Conservation (phyloP, 257 asterid genomes). For the Ophiorrhiza pumila region DNA sequence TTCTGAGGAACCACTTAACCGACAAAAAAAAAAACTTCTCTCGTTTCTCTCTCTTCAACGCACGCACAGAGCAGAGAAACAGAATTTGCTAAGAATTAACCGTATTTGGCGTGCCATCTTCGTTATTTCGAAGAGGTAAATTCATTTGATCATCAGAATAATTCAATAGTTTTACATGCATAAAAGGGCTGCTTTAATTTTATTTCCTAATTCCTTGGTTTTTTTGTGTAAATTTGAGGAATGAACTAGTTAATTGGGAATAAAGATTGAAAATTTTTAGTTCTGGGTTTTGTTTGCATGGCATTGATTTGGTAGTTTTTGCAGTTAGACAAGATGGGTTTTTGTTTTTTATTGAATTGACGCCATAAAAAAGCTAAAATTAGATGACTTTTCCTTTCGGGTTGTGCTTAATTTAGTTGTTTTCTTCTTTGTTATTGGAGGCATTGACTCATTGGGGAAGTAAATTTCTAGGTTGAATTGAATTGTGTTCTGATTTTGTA, state of each 20-base stretch:
- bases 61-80: not conserved
- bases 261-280: not conserved
- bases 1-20: not conserved
- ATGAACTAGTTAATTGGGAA: not conserved
- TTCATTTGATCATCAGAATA: not conserved
- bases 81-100: not conserved
- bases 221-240: not conserved
- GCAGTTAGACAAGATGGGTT: not conserved
- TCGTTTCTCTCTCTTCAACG: not conserved
- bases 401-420: not conserved
- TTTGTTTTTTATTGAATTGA: not conserved
- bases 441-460: not conserved
- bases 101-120: not conserved
- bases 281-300: constrained; percentile 10
- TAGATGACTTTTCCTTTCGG: not conserved
- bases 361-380: not conserved
- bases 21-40: not conserved
- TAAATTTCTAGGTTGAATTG: not conserved
- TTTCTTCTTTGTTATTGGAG: not conserved
- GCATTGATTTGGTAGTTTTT: constrained; percentile 2
- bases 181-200: not conserved
- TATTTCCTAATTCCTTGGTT: not conserved
- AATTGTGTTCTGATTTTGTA: not conserved
- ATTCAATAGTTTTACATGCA: not conserved
- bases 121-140: not conserved